These are phyloP conservation scores for Talaromyces thailandensis DNA, from an alignment of 495 filamentous ascomycete species.

Conservation along the genomic window DNA sequence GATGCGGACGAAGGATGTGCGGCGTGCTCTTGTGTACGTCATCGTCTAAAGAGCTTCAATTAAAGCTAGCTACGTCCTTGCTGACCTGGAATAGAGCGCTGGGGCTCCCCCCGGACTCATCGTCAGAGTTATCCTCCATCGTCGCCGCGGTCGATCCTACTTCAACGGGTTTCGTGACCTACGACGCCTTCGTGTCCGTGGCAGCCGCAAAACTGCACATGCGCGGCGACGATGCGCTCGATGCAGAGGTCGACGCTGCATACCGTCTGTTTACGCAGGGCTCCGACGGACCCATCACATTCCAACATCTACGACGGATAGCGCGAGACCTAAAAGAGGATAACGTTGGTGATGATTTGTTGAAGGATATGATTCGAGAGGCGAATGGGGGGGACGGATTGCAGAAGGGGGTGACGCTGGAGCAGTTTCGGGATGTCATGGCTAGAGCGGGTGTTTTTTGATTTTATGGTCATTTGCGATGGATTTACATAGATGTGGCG, in stretches of 20 bases:
- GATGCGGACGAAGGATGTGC: constrained; percentile 67
- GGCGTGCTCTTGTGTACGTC: constrained; percentile 68
- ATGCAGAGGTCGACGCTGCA: constrained; percentile 67
- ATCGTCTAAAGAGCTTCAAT: not conserved
- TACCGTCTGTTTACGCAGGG: constrained; percentile 66
- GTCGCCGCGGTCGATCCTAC: constrained; percentile 73
- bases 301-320: constrained; percentile 67
- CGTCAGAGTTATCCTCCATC: constrained; percentile 62
- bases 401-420: constrained; percentile 59
- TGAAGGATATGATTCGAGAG: constrained; percentile 89
- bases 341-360: constrained; percentile 62
- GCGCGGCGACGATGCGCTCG: constrained; percentile 42
- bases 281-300: constrained; percentile 50
- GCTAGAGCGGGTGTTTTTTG: constrained; percentile 71
- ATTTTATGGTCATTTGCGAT: not conserved
- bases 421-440: constrained; percentile 84
- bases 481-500: not conserved
- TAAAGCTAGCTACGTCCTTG: not conserved
- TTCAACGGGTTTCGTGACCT: constrained; percentile 64
- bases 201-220: constrained; percentile 71
- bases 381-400: constrained; percentile 75
- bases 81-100: constrained; percentile 50
- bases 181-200: constrained; percentile 69
- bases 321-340: constrained; percentile 73
- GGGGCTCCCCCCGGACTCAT: constrained; percentile 53